Conservation (phyloP, 2,329 filamentous ascomycete genomes). For the Monilinia fructicola region DNA sequence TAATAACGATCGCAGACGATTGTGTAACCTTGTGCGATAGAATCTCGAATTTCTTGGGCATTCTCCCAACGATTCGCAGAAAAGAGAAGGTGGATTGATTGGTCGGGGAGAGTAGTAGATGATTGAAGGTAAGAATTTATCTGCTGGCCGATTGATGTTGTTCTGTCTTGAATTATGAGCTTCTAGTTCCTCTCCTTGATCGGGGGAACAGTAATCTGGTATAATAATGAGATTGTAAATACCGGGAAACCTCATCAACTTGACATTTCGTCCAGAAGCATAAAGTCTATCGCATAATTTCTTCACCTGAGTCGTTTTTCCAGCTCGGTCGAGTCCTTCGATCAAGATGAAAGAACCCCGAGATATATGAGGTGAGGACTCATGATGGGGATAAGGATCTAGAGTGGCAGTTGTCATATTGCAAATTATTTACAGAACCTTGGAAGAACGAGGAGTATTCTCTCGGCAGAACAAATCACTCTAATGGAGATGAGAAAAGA, state of each 20-base stretch:
- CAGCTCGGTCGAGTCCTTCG: conserved; percentile 70
- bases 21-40: conserved; percentile 65
- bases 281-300: conserved; percentile 55
- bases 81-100: conserved; percentile 71
- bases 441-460: neutral
- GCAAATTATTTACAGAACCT: neutral
- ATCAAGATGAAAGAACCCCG: conserved; percentile 67
- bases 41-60: conserved; percentile 46
- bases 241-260: conserved; percentile 68
- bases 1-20: conserved; percentile 92
- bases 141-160: conserved; percentile 65
- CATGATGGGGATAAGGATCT: conserved; percentile 33
- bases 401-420: conserved; percentile 27
- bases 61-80: conserved; percentile 71
- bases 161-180: conserved; percentile 52
- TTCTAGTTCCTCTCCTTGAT: conserved; percentile 3
- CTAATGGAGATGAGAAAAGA: neutral
- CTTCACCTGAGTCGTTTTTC: conserved; percentile 70
- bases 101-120: conserved; percentile 62
- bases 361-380: conserved; percentile 33
- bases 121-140: conserved; percentile 66
- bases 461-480: neutral
- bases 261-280: conserved; percentile 51
- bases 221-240: conserved; percentile 25
- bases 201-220: neutral